A percentile compares a stretch with the other conserved stretches of the same genome.
These are phyloP conservation scores for Lipomyces sp. DNA, from an alignment of 805 yeast genomes.

Conservation along the genomic window DNA sequence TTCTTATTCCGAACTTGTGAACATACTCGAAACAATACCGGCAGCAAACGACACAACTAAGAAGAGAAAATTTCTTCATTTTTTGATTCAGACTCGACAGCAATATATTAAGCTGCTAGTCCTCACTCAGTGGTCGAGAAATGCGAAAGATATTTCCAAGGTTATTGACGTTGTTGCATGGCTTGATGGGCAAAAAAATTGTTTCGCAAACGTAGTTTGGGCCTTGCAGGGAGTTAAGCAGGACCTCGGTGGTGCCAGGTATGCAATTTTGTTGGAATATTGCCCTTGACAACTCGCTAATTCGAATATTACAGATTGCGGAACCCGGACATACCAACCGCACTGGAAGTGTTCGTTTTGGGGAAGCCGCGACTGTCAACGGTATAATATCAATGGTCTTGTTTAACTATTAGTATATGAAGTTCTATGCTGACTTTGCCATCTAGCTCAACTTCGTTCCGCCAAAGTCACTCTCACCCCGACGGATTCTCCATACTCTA, in stretches of 20 bases:
- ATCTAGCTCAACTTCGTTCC: slow-evolving; percentile 43
- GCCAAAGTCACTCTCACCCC: slow-evolving; percentile 49
- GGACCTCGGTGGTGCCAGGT: slow-evolving; percentile 77
- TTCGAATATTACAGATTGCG: slow-evolving; percentile 49
- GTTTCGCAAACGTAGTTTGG: slow-evolving; percentile 59
- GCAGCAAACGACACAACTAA: slow-evolving; percentile 56
- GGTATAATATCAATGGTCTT: slow-evolving; percentile 5
- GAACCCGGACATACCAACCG: slow-evolving; percentile 84
- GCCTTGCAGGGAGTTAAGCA: slow-evolving; percentile 66
- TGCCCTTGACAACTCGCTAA: background rate
- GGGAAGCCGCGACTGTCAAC: slow-evolving; percentile 43
- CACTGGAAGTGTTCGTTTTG: slow-evolving; percentile 73
- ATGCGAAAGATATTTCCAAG: slow-evolving; percentile 63
- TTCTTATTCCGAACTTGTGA: slow-evolving; percentile 60
- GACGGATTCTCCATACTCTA: slow-evolving; percentile 57
- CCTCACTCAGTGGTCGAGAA: slow-evolving; percentile 81
- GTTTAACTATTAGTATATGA: background rate
- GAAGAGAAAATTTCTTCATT: slow-evolving; percentile 64
- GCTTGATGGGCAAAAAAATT: slow-evolving; percentile 74
- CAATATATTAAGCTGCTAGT: slow-evolving; percentile 84
- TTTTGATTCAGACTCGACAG: slow-evolving; percentile 70
- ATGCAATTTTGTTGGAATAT: background rate
- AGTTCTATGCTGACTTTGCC: background rate
- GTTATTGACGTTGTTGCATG: slow-evolving; percentile 85
- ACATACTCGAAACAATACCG: slow-evolving; percentile 59